Conservation (phyloP, 1,284 basidiomycete genomes). For the Cutaneotrichosporon dermatis region DNA sequence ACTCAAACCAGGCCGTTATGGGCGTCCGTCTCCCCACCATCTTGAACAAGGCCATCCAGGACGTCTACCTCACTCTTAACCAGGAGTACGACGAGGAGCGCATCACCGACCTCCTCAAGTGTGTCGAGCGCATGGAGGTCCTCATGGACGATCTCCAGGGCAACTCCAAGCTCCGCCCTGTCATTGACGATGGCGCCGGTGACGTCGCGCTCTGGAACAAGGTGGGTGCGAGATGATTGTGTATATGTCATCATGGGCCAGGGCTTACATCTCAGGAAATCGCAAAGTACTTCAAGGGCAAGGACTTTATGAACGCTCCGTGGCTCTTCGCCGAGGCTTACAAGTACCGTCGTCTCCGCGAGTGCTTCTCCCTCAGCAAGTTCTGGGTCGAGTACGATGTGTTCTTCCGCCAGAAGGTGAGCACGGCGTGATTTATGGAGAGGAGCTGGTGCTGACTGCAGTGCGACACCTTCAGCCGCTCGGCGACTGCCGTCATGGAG, state of each 20-base stretch:
- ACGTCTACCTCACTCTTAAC: constrained; percentile 84
- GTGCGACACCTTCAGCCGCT: constrained; percentile 94
- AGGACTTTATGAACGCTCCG: constrained; percentile 92
- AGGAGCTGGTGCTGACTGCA: neutral
- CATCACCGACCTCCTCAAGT: constrained; percentile 78
- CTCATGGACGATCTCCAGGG: constrained; percentile 76
- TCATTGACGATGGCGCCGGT: constrained; percentile 87
- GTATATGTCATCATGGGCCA: neutral
- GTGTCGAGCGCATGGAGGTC: constrained; percentile 78
- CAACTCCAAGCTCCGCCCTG: constrained; percentile 74
- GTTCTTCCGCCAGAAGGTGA: constrained; percentile 77
- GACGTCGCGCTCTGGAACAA: constrained; percentile 98
- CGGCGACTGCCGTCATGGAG: constrained; percentile 84
- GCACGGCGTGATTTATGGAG: no score
- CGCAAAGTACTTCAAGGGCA: constrained; percentile 87
- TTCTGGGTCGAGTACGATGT: constrained; percentile 76
- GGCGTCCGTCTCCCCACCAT: constrained; percentile 90
- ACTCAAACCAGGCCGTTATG: constrained; percentile 64
- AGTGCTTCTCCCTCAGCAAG: constrained; percentile 90
- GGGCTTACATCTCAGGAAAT: constrained; percentile 56
- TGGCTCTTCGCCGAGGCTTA: constrained; percentile 97
- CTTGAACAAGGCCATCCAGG: constrained; percentile 92
- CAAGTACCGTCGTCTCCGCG: constrained; percentile 92
- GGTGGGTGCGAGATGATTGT: constrained; percentile 38
- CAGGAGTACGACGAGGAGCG: constrained; percentile 75